Evolutionary conservation across 1,284 basidiomycete genomes (phyloP).

Genomic region (Sporisorium scitamineum): DNA sequence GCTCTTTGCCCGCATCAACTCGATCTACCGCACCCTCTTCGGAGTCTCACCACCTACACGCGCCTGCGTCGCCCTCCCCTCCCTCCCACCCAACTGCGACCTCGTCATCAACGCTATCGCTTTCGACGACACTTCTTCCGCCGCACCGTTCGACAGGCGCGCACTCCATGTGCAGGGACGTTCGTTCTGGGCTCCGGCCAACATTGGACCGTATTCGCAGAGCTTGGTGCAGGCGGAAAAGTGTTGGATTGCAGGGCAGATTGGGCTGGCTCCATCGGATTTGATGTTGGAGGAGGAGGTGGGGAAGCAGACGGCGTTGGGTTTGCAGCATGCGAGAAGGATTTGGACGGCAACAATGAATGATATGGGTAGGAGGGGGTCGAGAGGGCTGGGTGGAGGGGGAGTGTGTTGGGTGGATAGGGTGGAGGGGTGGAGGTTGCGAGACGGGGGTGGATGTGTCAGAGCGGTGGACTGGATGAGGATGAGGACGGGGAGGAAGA

Average conservation of each 20-base stretch:
- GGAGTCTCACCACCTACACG: conserved; percentile 91
- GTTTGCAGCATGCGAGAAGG: conserved; percentile 83
- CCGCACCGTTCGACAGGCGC: conserved; percentile 11
- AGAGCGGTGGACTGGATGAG: conserved; percentile 8
- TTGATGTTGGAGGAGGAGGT: conserved; percentile 76
- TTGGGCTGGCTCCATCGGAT: conserved; percentile 83
- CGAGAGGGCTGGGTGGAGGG: conserved; percentile 60
- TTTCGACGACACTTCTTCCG: conserved; percentile 13
- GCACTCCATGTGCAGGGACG: conserved; percentile 91
- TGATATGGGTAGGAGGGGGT: conserved; percentile 44
- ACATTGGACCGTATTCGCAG: conserved; percentile 98
- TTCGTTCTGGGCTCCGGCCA: conserved; percentile 98
- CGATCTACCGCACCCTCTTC: conserved; percentile 83
- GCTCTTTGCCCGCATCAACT: conserved; percentile 54
- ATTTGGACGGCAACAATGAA: conserved; percentile 72
- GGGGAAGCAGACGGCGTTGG: conserved; percentile 78
- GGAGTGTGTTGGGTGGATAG: conserved; percentile 66
- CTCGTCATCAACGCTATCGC: conserved; percentile 28
- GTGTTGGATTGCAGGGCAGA: conserved; percentile 92
- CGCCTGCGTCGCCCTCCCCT: conserved; percentile 82
- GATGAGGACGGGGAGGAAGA: conserved; percentile 26
- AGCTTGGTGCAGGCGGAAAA: conserved; percentile 82
- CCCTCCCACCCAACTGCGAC: conserved; percentile 15
- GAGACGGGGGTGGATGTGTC: conserved; percentile 20
- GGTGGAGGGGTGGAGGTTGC: conserved; percentile 12